Base-by-base conservation (phyloP, 441 rosid species). In the Erysimum cheiri region DNA sequence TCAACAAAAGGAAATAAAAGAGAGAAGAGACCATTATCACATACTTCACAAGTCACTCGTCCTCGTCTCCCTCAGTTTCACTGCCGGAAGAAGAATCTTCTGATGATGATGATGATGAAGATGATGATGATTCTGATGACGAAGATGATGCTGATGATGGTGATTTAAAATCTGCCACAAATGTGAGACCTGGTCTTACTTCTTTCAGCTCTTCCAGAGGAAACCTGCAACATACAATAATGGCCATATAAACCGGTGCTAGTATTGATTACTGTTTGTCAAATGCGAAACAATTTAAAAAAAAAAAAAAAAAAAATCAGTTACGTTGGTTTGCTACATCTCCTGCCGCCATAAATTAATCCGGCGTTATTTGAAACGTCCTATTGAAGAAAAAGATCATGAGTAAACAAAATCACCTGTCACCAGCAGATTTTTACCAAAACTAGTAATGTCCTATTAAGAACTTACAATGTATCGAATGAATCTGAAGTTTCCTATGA, bases 381-480 rank as follows among this genome's bases (percentile, higher is more conserved):
- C 71, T 67, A 43, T 43, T 32, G n/a, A 48, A 55, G 14, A 52
- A 17, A 13, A 40, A 1, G 13, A 54, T 28, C 8, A 53, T 39
- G 50, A 40, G 39, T 40, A 41, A 29, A 54, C 60, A 37, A 53
- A 37, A 13, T 41, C 15, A 24, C 11, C 8, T 50, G 4, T 24
- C 33, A 28, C 57, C 12, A 53, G 10, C 13, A 33, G 19, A 29
- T 4, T 22, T 29, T 49, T 22, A n/a, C 36, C 17, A 49, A 5
- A 13, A 11, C 59, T 8, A 64, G 37, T 5, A 37, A 17, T 31
- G 6, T 43, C 5, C 3, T 7, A 32, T 47, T 12, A 10, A 12
- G 11, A 67, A 67, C 77, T 53, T 74, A 74, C 70, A 46, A 74
- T 46, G 60, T 67, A 54, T 3, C 36, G 64, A 67, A 74, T 61